Evolutionary conservation across 352 stramenopile genomes (phyloP), one percentile per base, ranked within the genome.

Genomic region (Phytophthora kernoviae): DNA sequence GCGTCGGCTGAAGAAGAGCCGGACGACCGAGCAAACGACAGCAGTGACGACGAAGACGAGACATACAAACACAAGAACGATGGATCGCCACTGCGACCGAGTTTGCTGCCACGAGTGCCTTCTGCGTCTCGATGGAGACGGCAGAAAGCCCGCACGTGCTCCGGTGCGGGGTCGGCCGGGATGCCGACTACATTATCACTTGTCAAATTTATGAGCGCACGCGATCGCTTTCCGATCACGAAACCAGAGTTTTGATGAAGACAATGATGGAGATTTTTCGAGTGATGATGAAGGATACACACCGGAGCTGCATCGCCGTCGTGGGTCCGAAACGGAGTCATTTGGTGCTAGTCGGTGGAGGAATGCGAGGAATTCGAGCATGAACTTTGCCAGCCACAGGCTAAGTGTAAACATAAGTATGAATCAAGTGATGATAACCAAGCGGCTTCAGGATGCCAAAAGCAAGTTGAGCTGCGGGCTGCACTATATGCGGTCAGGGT

Each of bases 241-340:
- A 48, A 75, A 58, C 22, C 63, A 61, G 42, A 63, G 30, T 26
- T n/a, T 55, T 7, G 32, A 54, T 9, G 54, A 68, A 5, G 53
- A 75, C 20, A 67, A 85, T 37, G 73, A 75, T 22, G 73, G 73
- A 17, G 74, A 82, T 27, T 89, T 89, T 33, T 89, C 81, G 2
- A 86, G 78, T 52, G 78, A 88, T 22, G 74, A 87, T 40, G 74
- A 82, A 41, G 78, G 71, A 30, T 88, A 77, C 51, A 67, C 54
- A 36, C 67, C 56, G 30, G 66, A 63, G 62, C 37, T 62, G 21
- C 65, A 66, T 62, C 46, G 34, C 21, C 58, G 34, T 27, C 51
- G 47, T 8, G 49, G 37, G 15, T 68, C 48, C 33, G 44, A 70
- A 43, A 54, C 48, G 6, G 53, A 64, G 21, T 27, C 62, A 6